Evolutionary conservation across 495 filamentous ascomycete species (phyloP).

Genomic region (Elasticomyces elasticus): DNA sequence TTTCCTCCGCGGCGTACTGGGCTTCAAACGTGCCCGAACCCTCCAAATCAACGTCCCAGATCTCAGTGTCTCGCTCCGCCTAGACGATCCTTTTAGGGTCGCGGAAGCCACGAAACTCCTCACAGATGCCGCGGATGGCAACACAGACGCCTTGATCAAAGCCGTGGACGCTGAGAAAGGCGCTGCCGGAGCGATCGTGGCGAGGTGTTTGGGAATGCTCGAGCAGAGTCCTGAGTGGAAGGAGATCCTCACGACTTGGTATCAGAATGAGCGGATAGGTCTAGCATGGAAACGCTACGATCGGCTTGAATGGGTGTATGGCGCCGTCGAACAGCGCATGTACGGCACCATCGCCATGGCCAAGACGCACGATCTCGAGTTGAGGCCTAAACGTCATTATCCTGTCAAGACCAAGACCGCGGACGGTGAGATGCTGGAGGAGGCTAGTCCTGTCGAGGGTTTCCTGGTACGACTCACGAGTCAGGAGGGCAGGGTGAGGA

Average conservation of each 20-base stretch:
- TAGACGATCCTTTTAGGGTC: conserved; percentile 54
- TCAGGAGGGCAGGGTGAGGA: conserved; percentile 49
- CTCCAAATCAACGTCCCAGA: conserved; percentile 62
- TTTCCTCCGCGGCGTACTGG: conserved; percentile 53
- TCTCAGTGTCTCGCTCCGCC: conserved; percentile 50
- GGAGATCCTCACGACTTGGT: conserved; percentile 52
- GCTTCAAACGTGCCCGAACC: conserved; percentile 46
- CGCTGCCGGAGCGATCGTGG: conserved; percentile 48
- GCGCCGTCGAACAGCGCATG: conserved; percentile 61
- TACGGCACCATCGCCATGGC: conserved; percentile 66
- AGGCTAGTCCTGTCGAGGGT: conserved; percentile 60
- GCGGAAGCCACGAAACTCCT: conserved; percentile 38
- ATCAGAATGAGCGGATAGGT: conserved; percentile 53
- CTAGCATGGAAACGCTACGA: conserved; percentile 71
- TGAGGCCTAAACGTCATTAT: conserved; percentile 62
- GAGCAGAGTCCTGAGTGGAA: conserved; percentile 50
- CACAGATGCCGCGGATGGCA: conserved; percentile 34
- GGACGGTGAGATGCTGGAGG: conserved; percentile 37
- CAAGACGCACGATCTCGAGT: conserved; percentile 62
- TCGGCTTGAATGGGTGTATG: conserved; percentile 64
- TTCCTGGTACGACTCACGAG: conserved; percentile 62
- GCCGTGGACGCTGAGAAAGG: conserved; percentile 42
- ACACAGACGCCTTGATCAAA: conserved; percentile 38
- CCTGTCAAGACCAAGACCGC: conserved; percentile 41
- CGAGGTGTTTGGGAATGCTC: conserved; percentile 50